phyloP scores from a whole-genome alignment of 192 early-diverging fungal genomes.

The Coemansia nantahalensis region DNA sequence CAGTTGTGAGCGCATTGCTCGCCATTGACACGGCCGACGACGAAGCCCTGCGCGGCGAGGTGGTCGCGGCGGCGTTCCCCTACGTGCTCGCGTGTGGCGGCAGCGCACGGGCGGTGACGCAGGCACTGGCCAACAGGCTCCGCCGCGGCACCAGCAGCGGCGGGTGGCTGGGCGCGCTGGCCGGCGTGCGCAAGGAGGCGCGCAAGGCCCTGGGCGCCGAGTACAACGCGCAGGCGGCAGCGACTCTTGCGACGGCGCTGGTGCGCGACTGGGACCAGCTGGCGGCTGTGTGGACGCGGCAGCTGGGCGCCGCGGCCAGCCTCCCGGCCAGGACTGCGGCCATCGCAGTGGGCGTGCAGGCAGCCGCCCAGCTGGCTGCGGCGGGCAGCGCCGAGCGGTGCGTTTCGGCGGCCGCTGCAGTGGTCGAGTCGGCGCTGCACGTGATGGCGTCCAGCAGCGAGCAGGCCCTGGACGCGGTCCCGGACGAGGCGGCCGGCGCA shows the following conservation, averaged over 20 bases:
- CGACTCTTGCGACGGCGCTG: constrained; percentile 14
- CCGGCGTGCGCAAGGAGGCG: not conserved
- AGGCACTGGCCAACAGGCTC: constrained; percentile 2
- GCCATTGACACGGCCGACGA: constrained; percentile 10
- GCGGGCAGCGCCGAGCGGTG: not conserved
- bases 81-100: constrained; percentile 10
- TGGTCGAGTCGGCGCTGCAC: constrained; percentile 14
- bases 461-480: not conserved
- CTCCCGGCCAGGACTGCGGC: constrained; percentile 10
- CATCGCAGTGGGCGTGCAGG: constrained; percentile 29
- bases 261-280: constrained; percentile 7
- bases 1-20: constrained; percentile 12
- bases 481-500: constrained; percentile 1
- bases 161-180: constrained; percentile 26
- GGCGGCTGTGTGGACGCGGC: constrained; percentile 10
- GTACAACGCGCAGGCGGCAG: constrained; percentile 11
- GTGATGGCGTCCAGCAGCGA: not conserved
- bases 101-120: constrained; percentile 7
- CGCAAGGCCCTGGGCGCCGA: not conserved
- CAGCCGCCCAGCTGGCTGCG: constrained; percentile 13
- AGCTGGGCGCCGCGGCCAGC: constrained; percentile 11
- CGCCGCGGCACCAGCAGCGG: constrained; percentile 8
- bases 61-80: constrained; percentile 18
- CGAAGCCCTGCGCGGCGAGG: constrained; percentile 2
- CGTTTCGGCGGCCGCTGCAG: constrained; percentile 8